A percentile compares a stretch with the other conserved stretches of the same genome.
phyloP scores from a whole-genome alignment of 306 rosid genomes.

The Ammopiptanthus mongolicus region DNA sequence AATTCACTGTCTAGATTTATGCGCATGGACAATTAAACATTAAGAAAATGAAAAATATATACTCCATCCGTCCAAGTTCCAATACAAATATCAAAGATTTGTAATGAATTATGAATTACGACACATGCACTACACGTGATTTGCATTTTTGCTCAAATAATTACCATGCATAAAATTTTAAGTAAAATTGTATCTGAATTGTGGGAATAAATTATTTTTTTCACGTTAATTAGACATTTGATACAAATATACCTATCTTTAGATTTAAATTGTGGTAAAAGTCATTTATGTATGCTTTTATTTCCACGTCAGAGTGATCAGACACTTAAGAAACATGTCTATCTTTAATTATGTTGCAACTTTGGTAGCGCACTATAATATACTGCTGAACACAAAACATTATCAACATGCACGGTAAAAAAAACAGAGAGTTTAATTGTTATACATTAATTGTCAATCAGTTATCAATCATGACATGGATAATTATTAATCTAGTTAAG shows the following conservation, averaged over 20 bases:
- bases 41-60: neutral
- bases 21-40: neutral
- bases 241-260: too few species aligned
- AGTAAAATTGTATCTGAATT: neutral
- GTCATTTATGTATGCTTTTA: neutral
- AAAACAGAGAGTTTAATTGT: too few species aligned
- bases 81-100: neutral
- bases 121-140: neutral
- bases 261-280: too few species aligned
- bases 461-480: too few species aligned
- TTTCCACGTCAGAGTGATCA: too few species aligned
- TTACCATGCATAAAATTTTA: neutral
- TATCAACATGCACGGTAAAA: neutral
- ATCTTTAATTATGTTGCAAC: neutral
- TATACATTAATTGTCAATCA: too few species aligned
- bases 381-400: neutral
- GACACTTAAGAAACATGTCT: neutral
- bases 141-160: neutral
- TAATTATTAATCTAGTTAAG: too few species aligned
- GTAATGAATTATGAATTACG: neutral
- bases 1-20: neutral
- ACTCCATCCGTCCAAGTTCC: neutral
- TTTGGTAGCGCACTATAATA: neutral
- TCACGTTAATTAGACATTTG: too few species aligned
- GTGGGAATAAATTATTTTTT: too few species aligned